These are phyloP conservation scores for Alternaria infectoria DNA, from an alignment of 2,329 filamentous ascomycete genomes.

Conservation along the genomic window DNA sequence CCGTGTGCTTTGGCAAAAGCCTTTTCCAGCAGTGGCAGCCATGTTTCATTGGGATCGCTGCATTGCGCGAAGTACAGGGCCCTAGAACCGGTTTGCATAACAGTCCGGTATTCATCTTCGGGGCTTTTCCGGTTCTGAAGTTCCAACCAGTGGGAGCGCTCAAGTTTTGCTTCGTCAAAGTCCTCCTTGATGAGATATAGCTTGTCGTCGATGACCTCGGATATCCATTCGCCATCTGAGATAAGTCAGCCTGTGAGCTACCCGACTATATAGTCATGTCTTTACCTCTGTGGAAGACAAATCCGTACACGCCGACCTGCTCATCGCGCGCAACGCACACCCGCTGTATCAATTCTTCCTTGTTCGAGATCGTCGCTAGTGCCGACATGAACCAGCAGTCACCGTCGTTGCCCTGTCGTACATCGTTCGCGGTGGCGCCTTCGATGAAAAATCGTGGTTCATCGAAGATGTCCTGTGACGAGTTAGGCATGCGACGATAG, in stretches of 20 bases:
- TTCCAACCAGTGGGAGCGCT: slow-evolving; percentile 75
- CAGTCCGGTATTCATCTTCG: slow-evolving; percentile 70
- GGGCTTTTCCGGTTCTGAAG: slow-evolving; percentile 73
- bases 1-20: slow-evolving; percentile 86
- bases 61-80: slow-evolving; percentile 81
- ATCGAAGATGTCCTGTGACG: slow-evolving; percentile 77
- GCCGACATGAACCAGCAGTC: slow-evolving; percentile 90
- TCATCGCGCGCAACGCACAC: slow-evolving; percentile 77
- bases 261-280: neutral
- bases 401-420: slow-evolving; percentile 77
- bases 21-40: slow-evolving; percentile 81
- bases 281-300: slow-evolving; percentile 76
- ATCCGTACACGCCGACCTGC: slow-evolving; percentile 80
- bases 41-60: slow-evolving; percentile 78
- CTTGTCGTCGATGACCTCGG: slow-evolving; percentile 90
- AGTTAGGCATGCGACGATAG: slow-evolving; percentile 13
- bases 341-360: slow-evolving; percentile 71
- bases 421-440: slow-evolving; percentile 76
- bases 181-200: slow-evolving; percentile 82
- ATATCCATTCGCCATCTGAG: slow-evolving; percentile 85
- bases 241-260: slow-evolving; percentile 25
- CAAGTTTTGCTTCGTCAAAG: slow-evolving; percentile 76
- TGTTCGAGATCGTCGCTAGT: slow-evolving; percentile 77
- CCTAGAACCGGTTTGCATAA: slow-evolving; percentile 76
- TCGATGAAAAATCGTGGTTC: slow-evolving; percentile 78